Base-by-base conservation (phyloP, 2,329 filamentous ascomycete species). In the Hypoxylon sp. region DNA sequence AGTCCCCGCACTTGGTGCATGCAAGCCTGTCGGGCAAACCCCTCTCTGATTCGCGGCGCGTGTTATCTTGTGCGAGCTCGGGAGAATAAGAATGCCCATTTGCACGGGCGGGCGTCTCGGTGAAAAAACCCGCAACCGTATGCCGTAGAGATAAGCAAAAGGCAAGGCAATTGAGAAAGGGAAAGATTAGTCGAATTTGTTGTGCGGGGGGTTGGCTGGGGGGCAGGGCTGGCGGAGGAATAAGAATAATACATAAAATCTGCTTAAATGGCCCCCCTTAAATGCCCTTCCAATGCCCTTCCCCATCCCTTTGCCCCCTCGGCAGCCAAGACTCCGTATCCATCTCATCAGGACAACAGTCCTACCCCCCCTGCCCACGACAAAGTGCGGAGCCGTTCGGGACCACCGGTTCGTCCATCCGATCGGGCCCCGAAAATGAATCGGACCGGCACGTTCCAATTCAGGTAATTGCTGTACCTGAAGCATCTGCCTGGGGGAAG, bases 391-490 rank as follows among this genome's bases (percentile, higher is more conserved):
- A 66, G 62, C 57, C 66, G 69, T 67, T 58, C 66, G 69, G 66
- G 54, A 69, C 51, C 48, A 62, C 69, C 69, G 66, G 61, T 66
- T 69, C 64, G 54, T 42, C 44, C 57, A 66, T 57, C 69, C 66
- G 69, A 69, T 69, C 66, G 69, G 66, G 11, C 25, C 66, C 69
- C 69, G 69, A 71, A 71, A 71, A 71, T 64, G 69, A 71, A 69
- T 64, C 65, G 69, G 69, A 69, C 65, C 68, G 68, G 68, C 33
- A 49, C 30, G 55, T 57, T 31, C 59, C 66, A 55, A 64, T 66
- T 54, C 48, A 50, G 64, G 59, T 67, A 67, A 64, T 57, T 33
- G 55, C 17, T 57, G 27, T 48, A 31, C 35, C 55, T 48, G 17
- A 17, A 30, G 40, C 37, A 14, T 48, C 30, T 48, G 8, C 22